Evolutionary conservation across 257 asterid genomes (phyloP).

Genomic region (Solanum rostratum): DNA sequence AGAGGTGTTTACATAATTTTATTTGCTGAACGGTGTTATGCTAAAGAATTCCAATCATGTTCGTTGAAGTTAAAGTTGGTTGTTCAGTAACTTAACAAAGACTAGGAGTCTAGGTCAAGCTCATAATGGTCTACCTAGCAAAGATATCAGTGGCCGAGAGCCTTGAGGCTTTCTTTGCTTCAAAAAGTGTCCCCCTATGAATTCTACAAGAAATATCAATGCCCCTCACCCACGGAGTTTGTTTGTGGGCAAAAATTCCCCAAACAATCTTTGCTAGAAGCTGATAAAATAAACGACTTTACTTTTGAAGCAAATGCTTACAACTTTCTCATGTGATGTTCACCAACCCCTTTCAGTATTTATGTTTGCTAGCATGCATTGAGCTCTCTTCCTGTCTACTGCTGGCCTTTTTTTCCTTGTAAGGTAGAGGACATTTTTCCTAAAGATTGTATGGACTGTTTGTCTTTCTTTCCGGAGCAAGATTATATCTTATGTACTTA

Average conservation of each 20-base stretch:
- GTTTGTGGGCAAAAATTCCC: not conserved
- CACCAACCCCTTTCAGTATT: not conserved
- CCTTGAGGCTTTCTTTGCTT: not conserved
- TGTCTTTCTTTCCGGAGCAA: not conserved
- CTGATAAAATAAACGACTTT: not conserved
- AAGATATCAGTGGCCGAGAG: not conserved
- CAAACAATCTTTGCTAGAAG: not conserved
- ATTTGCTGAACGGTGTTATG: not conserved
- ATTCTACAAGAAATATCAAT: not conserved
- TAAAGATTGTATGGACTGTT: not conserved
- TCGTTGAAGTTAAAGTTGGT: not conserved
- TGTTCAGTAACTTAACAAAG: not conserved
- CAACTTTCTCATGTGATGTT: not conserved
- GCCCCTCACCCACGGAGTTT: not conserved
- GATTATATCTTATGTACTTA: not conserved
- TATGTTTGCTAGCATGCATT: not conserved
- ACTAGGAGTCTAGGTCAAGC: not conserved
- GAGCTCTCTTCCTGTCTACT: not conserved
- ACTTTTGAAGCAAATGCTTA: not conserved
- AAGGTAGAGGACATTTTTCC: not conserved
- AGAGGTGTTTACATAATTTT: not conserved
- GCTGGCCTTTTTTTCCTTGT: not conserved
- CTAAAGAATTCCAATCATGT: not conserved
- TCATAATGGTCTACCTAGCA: not conserved
- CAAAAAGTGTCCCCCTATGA: not conserved